Base-by-base conservation (phyloP, 2,329 filamentous ascomycete genomes). In the Aspergillus costaricaensis region DNA sequence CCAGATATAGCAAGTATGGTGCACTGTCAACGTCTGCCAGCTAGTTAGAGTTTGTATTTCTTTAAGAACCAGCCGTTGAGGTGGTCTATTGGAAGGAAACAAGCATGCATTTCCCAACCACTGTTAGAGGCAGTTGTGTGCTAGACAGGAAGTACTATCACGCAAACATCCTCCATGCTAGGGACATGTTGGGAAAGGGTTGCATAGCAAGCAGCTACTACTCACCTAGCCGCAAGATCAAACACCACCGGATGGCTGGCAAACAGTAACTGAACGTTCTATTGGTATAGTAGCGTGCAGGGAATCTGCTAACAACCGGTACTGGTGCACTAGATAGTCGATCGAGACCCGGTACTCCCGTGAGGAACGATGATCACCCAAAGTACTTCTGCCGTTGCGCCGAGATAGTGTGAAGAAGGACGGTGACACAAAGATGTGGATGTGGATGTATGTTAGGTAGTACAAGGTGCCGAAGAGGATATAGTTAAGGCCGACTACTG, bases 361-460 rank as follows among this genome's bases (percentile, higher is more conserved):
- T 56, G 50, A 55, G 38, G 32, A 57, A 58, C 21, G 58, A 47
- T 27, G 21, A 27, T 36, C 49, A 27, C 39, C 32, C 17, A 48
- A 48, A 32, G 49, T 51, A 52, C 41, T 49, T 49, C 30, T 60
- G 60, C 58, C 55, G 59, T 62, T 58, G 30, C 15, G 38, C 12
- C 32, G 32, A 39, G 48, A 30, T 15, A 41, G 17, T 48, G 56
- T 61, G 63, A 62, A 62, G 54, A 58, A 50, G 57, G 53, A 58
- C 50, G 64, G 64, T 67, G 48, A 67, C 65, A 67, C 65, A 41
- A 57, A 55, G 23, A 51, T 23, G 19, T 44, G 19, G 55, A 39
- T 58, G 23, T 53, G 17, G 32, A 39, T 53, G 51, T 53, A 25
- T n/a, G 36, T 44, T 44, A 52, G 44, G 32, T 38, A 27, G 32